These are phyloP conservation scores for Blastomyces parvus DNA, from an alignment of 2,329 filamentous ascomycete species.

Conservation along the genomic window DNA sequence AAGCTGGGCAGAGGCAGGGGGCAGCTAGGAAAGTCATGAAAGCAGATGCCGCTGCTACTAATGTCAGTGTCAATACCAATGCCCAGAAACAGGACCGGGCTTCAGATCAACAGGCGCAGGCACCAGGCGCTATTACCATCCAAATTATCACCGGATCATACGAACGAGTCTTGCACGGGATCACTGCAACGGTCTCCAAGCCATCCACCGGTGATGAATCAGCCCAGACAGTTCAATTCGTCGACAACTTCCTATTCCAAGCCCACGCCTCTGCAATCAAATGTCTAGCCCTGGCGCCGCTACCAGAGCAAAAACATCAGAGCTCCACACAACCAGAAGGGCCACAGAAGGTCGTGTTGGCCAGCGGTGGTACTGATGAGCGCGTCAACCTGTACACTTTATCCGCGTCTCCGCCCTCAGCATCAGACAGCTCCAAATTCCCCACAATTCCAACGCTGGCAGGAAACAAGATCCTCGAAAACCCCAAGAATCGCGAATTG, in stretches of 20 bases:
- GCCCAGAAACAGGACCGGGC: conserved; percentile 14
- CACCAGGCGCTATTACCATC: conserved; percentile 46
- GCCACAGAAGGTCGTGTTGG: conserved; percentile 77
- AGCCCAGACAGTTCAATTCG: conserved; percentile 52
- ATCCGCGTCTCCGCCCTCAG: conserved; percentile 56
- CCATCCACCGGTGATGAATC: conserved; percentile 20
- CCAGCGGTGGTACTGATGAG: conserved; percentile 86
- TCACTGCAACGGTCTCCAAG: conserved; percentile 61
- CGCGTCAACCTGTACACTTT: conserved; percentile 90
- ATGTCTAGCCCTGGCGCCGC: conserved; percentile 74
- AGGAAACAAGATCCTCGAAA: conserved; percentile 68
- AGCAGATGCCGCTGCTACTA: conserved; percentile 16
- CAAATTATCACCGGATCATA: conserved; percentile 92
- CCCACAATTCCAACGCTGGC: conserved; percentile 57
- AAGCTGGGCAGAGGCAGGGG: conserved; percentile 20
- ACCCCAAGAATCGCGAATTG: conserved; percentile 76
- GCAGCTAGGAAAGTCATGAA: conserved; percentile 29
- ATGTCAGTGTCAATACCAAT: conserved; percentile 13
- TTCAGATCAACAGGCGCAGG: conserved; percentile 18
- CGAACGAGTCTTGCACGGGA: conserved; percentile 81
- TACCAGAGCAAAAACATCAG: conserved; percentile 42
- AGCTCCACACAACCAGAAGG: conserved; percentile 33
- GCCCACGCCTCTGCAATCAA: conserved; percentile 85
- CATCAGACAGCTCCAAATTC: conserved; percentile 41
- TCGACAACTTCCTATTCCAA: conserved; percentile 92